These are phyloP conservation scores for Hsuehochloa calcarea DNA, from an alignment of 176 grass and related monocot species.

Conservation along the genomic window DNA sequence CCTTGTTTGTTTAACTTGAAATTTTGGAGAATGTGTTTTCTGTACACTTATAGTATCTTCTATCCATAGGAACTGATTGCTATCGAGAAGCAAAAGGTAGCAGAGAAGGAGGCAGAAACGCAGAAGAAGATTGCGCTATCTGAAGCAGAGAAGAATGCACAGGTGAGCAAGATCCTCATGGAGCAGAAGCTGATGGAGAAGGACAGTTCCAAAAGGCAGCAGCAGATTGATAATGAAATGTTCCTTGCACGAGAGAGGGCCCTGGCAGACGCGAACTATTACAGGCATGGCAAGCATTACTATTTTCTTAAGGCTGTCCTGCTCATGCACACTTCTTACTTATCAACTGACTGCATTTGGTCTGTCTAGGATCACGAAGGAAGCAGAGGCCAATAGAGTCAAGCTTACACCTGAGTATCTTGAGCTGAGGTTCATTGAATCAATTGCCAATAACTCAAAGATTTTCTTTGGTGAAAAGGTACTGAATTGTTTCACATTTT, in stretches of 20 bases:
- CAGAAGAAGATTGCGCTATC: slow-evolving; percentile 96
- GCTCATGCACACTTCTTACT: not conserved
- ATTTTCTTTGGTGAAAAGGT: slow-evolving; percentile 99
- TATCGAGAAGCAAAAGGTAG: slow-evolving; percentile 93
- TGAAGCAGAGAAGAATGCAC: slow-evolving; percentile 95
- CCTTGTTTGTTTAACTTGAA: slow-evolving; percentile 15
- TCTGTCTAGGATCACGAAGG: slow-evolving; percentile 66
- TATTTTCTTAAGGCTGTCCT: not conserved
- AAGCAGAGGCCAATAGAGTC: slow-evolving; percentile 90
- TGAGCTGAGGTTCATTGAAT: slow-evolving; percentile 93
- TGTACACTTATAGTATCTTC: slow-evolving; percentile 11
- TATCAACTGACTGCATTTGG: slow-evolving; percentile 4
- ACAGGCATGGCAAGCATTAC: slow-evolving; percentile 52
- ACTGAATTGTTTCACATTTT: not conserved
- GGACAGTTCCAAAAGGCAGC: slow-evolving; percentile 78
- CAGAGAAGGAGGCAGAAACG: slow-evolving; percentile 96
- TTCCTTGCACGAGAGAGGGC: slow-evolving; percentile 79
- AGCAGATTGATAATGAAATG: slow-evolving; percentile 97
- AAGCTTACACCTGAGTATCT: slow-evolving; percentile 93
- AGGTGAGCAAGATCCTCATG: slow-evolving; percentile 97
- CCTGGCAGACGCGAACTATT: slow-evolving; percentile 76
- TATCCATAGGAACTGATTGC: slow-evolving; percentile 68
- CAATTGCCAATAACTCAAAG: slow-evolving; percentile 92
- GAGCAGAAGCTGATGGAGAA: slow-evolving; percentile 95
- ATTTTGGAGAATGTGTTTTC: not conserved